Evolutionary conservation across 2,329 filamentous ascomycete species (phyloP).

Genomic region (Cytospora piceicola): DNA sequence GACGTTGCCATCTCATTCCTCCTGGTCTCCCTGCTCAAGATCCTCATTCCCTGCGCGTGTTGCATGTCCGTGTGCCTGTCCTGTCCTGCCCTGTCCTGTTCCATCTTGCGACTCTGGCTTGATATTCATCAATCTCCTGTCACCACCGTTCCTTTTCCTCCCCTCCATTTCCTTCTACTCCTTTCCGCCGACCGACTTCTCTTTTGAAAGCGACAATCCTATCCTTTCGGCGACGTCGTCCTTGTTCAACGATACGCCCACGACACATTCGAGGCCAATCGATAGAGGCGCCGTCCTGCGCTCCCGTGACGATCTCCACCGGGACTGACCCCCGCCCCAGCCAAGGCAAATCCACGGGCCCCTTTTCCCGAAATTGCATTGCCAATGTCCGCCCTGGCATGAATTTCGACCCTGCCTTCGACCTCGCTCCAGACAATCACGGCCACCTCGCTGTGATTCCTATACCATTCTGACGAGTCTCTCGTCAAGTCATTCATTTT

Average conservation of each 20-base stretch:
- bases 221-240: conserved; percentile 34
- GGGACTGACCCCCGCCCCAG: conserved; percentile 25
- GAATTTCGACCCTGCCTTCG: conserved; percentile 26
- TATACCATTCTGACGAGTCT: conserved; percentile 44
- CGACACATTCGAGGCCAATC: conserved; percentile 26
- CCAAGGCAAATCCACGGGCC: conserved; percentile 26
- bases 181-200: conserved; percentile 26
- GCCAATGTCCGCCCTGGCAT: conserved; percentile 38
- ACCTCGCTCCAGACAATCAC: conserved; percentile 25
- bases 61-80: conserved; percentile 29
- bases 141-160: conserved; percentile 29
- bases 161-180: conserved; percentile 32
- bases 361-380: conserved; percentile 30
- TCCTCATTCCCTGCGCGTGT: conserved; percentile 28
- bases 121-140: conserved; percentile 25
- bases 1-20: conserved; percentile 25
- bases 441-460: conserved; percentile 29
- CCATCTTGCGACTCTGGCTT: conserved; percentile 24
- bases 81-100: conserved; percentile 25
- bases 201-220: conserved; percentile 29
- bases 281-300: conserved; percentile 22
- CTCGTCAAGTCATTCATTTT: conserved; percentile 55
- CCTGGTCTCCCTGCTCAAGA: conserved; percentile 17
- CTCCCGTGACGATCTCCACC: conserved; percentile 26
- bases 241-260: conserved; percentile 25